Percentiles rank a stretch among this genome's conserved stretches.
phyloP scores from a whole-genome alignment of 169 alveolate genomes.

The Babesia caballi region DNA sequence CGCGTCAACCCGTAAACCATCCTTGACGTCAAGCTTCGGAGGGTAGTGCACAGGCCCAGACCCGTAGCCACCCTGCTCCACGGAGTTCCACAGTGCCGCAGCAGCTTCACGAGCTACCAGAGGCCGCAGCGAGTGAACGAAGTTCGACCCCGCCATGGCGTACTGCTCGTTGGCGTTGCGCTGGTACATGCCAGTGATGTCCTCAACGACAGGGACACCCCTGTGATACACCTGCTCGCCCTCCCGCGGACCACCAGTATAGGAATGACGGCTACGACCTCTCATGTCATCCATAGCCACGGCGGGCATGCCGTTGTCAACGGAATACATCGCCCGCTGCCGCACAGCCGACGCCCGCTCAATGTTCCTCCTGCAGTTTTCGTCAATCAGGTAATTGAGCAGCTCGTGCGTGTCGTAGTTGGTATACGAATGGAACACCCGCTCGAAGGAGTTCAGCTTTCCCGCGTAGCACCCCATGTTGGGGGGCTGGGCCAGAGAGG shows the following conservation, averaged over 20 bases:
- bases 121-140: too few relatives aligned
- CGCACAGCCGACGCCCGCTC: not conserved
- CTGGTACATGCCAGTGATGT: not conserved
- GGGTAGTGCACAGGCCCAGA: too few relatives aligned
- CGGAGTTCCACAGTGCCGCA: too few relatives aligned
- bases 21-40: too few relatives aligned
- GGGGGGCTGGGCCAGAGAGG: not conserved
- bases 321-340: not conserved
- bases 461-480: conserved; percentile 10
- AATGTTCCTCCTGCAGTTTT: not conserved
- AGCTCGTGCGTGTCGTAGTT: not conserved
- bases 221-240: not conserved
- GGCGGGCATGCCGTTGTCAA: not conserved
- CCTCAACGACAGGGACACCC: not conserved
- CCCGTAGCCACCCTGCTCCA: too few relatives aligned
- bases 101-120: too few relatives aligned
- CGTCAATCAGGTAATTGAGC: conserved; percentile 10
- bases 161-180: not conserved
- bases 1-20: too few relatives aligned
- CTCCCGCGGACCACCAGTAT: not conserved
- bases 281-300: not conserved
- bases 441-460: conserved; percentile 2
- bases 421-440: conserved; percentile 10
- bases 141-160: too few relatives aligned
- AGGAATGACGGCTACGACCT: not conserved